Conservation (phyloP, 2,329 filamentous ascomycete genomes). For the Rhytidhysteron rufulum region DNA sequence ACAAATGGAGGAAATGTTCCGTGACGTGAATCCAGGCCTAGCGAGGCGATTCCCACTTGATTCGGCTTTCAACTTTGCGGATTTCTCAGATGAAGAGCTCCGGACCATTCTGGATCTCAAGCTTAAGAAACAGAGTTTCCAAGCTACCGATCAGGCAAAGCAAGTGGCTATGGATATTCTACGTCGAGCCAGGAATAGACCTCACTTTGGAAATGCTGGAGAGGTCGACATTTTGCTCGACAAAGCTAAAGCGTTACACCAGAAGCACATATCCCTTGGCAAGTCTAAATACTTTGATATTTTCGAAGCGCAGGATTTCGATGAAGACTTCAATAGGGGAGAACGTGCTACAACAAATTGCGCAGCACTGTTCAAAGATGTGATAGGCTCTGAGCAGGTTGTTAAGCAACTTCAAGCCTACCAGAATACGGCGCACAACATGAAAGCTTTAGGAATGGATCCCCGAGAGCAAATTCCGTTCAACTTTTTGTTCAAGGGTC, state of each 20-base stretch:
- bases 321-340: constrained; percentile 55
- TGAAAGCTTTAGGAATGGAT: constrained; percentile 52
- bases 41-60: constrained; percentile 61
- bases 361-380: constrained; percentile 53
- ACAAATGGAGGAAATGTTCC: constrained; percentile 68
- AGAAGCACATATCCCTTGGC: constrained; percentile 38
- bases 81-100: constrained; percentile 61
- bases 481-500: constrained; percentile 65
- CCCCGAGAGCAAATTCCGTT: constrained; percentile 59
- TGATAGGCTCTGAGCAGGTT: constrained; percentile 56
- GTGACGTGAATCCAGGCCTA: constrained; percentile 69
- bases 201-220: constrained; percentile 69
- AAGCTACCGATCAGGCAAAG: constrained; percentile 50
- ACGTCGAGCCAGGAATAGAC: constrained; percentile 56
- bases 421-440: constrained; percentile 49
- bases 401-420: constrained; percentile 53
- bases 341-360: constrained; percentile 48
- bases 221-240: constrained; percentile 69
- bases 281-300: constrained; percentile 20
- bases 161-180: constrained; percentile 59
- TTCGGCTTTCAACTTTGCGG: constrained; percentile 64
- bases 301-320: constrained; percentile 52
- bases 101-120: constrained; percentile 60
- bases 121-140: constrained; percentile 53
- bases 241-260: constrained; percentile 51